These are phyloP conservation scores for Globisporangium splendens DNA, from an alignment of 352 stramenopile species.

Conservation along the genomic window DNA sequence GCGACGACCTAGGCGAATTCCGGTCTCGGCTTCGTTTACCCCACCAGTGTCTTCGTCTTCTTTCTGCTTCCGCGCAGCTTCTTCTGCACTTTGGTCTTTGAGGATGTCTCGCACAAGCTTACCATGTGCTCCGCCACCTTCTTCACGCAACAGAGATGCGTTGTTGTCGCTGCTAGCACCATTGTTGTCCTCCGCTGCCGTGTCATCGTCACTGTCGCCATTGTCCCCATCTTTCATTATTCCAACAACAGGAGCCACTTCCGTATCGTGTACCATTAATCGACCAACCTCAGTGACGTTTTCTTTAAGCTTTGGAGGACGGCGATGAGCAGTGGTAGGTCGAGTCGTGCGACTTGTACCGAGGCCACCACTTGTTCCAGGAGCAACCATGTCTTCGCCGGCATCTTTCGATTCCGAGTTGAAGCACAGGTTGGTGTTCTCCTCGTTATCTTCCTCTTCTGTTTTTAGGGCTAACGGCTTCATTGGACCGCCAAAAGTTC, in stretches of 20 bases:
- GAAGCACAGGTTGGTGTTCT: slow-evolving; percentile 41
- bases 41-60: slow-evolving; percentile 59
- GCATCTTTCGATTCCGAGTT: slow-evolving; percentile 32
- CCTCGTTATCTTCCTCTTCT: slow-evolving; percentile 51
- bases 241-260: slow-evolving; percentile 63
- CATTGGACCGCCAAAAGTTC: slow-evolving; percentile 50
- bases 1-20: slow-evolving; percentile 65
- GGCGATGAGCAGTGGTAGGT: slow-evolving; percentile 80
- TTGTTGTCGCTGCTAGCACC: slow-evolving; percentile 11
- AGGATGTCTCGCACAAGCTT: slow-evolving; percentile 83
- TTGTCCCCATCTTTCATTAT: slow-evolving; percentile 88
- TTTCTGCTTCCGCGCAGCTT: slow-evolving; percentile 58
- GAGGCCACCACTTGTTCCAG: slow-evolving; percentile 45
- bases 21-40: slow-evolving; percentile 52
- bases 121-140: slow-evolving; percentile 43
- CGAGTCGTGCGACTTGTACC: slow-evolving; percentile 68
- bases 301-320: slow-evolving; percentile 86
- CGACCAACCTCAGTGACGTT: slow-evolving; percentile 78
- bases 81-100: slow-evolving; percentile 71
- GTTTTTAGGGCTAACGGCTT: slow-evolving; percentile 53
- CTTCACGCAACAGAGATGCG: slow-evolving; percentile 26
- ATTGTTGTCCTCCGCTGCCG: slow-evolving; percentile 30
- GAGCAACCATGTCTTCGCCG: slow-evolving; percentile 25
- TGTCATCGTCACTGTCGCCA: slow-evolving; percentile 44
- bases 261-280: slow-evolving; percentile 72